A percentile compares a stretch with the other conserved stretches of the same genome.
These are phyloP conservation scores for Didymosphaeria variabile DNA, from an alignment of 2,329 filamentous ascomycete genomes.

Conservation along the genomic window DNA sequence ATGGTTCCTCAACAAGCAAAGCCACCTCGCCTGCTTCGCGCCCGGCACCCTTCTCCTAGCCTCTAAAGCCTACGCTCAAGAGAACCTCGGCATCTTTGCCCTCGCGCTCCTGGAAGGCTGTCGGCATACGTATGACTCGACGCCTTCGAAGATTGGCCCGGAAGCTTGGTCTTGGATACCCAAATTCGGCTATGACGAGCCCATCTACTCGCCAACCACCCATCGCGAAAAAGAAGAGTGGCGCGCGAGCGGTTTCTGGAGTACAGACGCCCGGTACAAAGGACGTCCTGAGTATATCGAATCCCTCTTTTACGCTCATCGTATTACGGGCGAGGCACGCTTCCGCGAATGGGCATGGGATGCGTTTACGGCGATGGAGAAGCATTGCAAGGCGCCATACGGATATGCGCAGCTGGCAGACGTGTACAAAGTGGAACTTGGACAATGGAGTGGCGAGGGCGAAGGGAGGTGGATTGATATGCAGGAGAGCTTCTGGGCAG, in stretches of 20 bases:
- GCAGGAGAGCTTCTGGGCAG: slow-evolving; percentile 52
- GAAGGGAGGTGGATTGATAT: slow-evolving; percentile 45
- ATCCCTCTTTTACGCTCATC: slow-evolving; percentile 52
- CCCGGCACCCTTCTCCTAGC: slow-evolving; percentile 52
- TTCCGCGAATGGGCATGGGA: slow-evolving; percentile 56
- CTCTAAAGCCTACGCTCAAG: slow-evolving; percentile 42
- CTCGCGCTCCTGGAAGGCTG: slow-evolving; percentile 53
- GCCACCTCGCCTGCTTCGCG: slow-evolving; percentile 53
- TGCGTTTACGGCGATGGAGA: slow-evolving; percentile 48
- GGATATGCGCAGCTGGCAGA: slow-evolving; percentile 51
- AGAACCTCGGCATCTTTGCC: slow-evolving; percentile 46
- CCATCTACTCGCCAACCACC: slow-evolving; percentile 38
- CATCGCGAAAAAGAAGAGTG: slow-evolving; percentile 41
- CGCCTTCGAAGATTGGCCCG: slow-evolving; percentile 50
- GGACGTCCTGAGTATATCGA: slow-evolving; percentile 53
- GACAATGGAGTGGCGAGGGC: slow-evolving; percentile 30
- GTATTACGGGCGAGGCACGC: slow-evolving; percentile 51
- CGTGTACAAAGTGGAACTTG: slow-evolving; percentile 37
- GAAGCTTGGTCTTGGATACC: slow-evolving; percentile 52
- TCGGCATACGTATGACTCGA: slow-evolving; percentile 48
- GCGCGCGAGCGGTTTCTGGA: slow-evolving; percentile 45
- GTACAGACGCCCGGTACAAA: slow-evolving; percentile 41
- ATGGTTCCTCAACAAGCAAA: slow-evolving; percentile 50
- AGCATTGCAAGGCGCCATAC: slow-evolving; percentile 49
- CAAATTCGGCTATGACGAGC: slow-evolving; percentile 45